These are phyloP conservation scores for Rhinocladiella mackenziei DNA, from an alignment of 2,329 filamentous ascomycete genomes.

Conservation along the genomic window DNA sequence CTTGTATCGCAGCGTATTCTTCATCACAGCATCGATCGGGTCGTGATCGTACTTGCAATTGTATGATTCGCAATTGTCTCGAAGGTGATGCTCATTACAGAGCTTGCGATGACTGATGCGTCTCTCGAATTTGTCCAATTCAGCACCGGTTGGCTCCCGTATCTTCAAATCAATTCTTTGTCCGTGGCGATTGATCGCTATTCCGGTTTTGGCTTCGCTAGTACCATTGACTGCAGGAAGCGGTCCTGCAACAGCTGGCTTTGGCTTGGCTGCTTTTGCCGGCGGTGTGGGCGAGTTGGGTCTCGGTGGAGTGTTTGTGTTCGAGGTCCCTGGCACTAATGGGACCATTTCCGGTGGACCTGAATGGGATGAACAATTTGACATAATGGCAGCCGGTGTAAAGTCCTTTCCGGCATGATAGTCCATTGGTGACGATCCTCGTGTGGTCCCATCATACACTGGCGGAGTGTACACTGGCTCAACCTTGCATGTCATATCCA, in stretches of 20 bases:
- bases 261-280: constrained; percentile 12
- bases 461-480: not conserved
- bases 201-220: constrained; percentile 25
- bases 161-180: constrained; percentile 48
- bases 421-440: not conserved
- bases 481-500: constrained; percentile 10
- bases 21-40: constrained; percentile 38
- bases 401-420: constrained; percentile 4
- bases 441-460: not conserved
- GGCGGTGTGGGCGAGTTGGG: constrained; percentile 9
- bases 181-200: constrained; percentile 47
- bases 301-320: constrained; percentile 5
- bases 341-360: constrained; percentile 8
- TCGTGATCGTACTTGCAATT: constrained; percentile 47
- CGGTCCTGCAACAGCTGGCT: constrained; percentile 32
- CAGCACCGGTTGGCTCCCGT: constrained; percentile 36
- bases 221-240: not conserved
- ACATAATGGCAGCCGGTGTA: constrained; percentile 9
- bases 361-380: constrained; percentile 13
- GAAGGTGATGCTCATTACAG: constrained; percentile 50
- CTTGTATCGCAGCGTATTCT: constrained; percentile 45
- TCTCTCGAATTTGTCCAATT: constrained; percentile 40
- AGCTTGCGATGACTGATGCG: constrained; percentile 41
- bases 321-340: constrained; percentile 8
- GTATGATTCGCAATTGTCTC: constrained; percentile 27